A percentile compares a stretch with the other conserved stretches of the same genome.
These are phyloP conservation scores for Gastroboletus turbinatus DNA, from an alignment of 1,284 basidiomycete genomes.

Conservation along the genomic window DNA sequence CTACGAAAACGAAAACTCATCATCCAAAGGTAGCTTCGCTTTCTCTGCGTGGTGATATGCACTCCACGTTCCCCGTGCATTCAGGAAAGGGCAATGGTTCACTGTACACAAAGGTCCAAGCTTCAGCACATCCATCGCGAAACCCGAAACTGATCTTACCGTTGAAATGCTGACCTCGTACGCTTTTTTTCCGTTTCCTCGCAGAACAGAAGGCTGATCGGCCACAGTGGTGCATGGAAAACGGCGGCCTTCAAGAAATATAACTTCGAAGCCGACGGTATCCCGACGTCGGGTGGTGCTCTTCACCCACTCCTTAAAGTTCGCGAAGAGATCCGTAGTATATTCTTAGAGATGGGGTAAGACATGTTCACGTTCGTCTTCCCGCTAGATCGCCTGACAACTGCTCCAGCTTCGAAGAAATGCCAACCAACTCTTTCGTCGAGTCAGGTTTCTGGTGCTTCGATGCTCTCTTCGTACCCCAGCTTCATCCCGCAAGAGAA, in stretches of 20 bases:
- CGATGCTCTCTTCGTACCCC: constrained; percentile 97
- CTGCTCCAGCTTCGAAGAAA: constrained; percentile 87
- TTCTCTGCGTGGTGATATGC: background rate
- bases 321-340: constrained; percentile 95
- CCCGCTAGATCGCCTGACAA: background rate
- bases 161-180: constrained; percentile 93
- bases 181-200: constrained; percentile 26
- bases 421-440: constrained; percentile 98
- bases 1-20: constrained; percentile 91
- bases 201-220: constrained; percentile 3
- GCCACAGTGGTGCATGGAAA: constrained; percentile 84
- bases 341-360: constrained; percentile 99
- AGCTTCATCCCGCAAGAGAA: constrained; percentile 98
- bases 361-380: background rate
- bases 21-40: constrained; percentile 54
- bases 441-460: constrained; percentile 99
- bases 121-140: constrained; percentile 92
- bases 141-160: constrained; percentile 97
- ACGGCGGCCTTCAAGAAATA: constrained; percentile 94
- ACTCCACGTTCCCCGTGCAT: background rate
- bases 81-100: constrained; percentile 95
- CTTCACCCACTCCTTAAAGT: constrained; percentile 97
- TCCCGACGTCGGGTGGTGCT: constrained; percentile 85
- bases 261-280: constrained; percentile 97
- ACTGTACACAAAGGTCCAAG: constrained; percentile 81